Base-by-base conservation (phyloP, 2,329 filamentous ascomycete genomes). In the Sphaerulina musiva region DNA sequence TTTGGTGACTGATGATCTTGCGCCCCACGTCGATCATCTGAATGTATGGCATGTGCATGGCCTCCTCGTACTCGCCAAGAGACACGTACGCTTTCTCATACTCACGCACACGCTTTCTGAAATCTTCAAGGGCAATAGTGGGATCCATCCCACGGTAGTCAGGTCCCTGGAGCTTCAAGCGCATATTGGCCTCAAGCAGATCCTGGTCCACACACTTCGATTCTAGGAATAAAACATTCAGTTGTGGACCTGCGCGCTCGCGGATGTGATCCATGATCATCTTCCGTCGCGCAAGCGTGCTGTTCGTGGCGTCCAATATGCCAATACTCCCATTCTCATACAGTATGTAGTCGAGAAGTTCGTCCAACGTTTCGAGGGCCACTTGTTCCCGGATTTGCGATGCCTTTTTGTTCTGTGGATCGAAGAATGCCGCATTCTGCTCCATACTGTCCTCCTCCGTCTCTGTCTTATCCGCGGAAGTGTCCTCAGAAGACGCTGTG, bases 21-120 rank as follows among this genome's bases (percentile, higher is more conserved):
- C 92, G 84, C 41, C 93, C 93, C 2, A 98, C 93, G 70, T 98
- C 93, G 60, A 97, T 89, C 87, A 97, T 95, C 76, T 89, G 89
- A 59, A 98, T 95, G 68, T 95, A 98, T 56, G 95, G 88, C 81
- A 96, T 86, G 64, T 91, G 85, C 66, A 95, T 80, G 20, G 86
- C 80, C 72, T 98, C 93, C 69, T 98, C 93, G 44, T 68, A 68
- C 14, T 68, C 66, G 32, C 93, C 93, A 1, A 98, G 77, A 0
- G 93, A 88, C 6, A 92, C 84, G 66, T 98, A 98, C 12, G 89
- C 90, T 66, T 91, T 95, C 70, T 96, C 89, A 66, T 98, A 98
- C 9, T 95, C 87, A 49, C 82, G 84, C 11, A 98, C 91, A 57
- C 93, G 87, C 71, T 88, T 85, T 74, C 88, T 95, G 77, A 98